phyloP scores from a whole-genome alignment of 2,329 filamentous ascomycete genomes.

The Fusarium succisae region DNA sequence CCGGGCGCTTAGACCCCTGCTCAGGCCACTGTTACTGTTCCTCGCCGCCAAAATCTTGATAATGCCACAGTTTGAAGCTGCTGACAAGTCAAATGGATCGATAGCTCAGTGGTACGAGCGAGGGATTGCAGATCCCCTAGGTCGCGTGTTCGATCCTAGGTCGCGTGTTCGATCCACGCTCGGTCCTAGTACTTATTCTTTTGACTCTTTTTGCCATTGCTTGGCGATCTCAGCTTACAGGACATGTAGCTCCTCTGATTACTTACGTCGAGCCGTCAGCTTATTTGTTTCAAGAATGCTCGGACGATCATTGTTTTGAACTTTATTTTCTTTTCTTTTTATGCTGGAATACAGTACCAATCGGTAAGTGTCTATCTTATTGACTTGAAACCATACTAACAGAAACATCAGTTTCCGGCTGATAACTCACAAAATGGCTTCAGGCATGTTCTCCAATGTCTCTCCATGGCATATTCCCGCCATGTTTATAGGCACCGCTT shows the following conservation, averaged over 20 bases:
- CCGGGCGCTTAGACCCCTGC: not conserved
- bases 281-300: not conserved
- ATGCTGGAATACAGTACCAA: too few relatives aligned
- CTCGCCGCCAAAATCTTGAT: rapidly evolving
- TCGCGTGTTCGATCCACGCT: slow-evolving; percentile 40
- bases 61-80: rapidly evolving
- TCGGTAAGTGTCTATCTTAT: not conserved
- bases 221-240: not conserved
- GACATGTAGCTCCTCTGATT: not conserved
- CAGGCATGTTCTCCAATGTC: slow-evolving; percentile 18
- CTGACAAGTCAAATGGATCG: slow-evolving; percentile 20
- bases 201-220: not conserved
- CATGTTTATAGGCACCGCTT: slow-evolving; percentile 43
- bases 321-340: not conserved
- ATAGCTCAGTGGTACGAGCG: slow-evolving; percentile 40
- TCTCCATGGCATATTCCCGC: slow-evolving; percentile 41
- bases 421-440: slow-evolving; percentile 12
- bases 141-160: slow-evolving; percentile 40
- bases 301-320: not conserved
- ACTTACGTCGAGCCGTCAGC: not conserved
- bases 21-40: too few relatives aligned
- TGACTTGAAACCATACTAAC: not conserved
- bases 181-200: slow-evolving; percentile 20
- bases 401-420: not conserved
- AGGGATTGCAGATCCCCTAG: slow-evolving; percentile 40